A percentile compares a stretch with the other conserved stretches of the same genome.
These are phyloP conservation scores for Ceratocystis eucalypticola DNA, from an alignment of 2,329 filamentous ascomycete species.

Conservation along the genomic window DNA sequence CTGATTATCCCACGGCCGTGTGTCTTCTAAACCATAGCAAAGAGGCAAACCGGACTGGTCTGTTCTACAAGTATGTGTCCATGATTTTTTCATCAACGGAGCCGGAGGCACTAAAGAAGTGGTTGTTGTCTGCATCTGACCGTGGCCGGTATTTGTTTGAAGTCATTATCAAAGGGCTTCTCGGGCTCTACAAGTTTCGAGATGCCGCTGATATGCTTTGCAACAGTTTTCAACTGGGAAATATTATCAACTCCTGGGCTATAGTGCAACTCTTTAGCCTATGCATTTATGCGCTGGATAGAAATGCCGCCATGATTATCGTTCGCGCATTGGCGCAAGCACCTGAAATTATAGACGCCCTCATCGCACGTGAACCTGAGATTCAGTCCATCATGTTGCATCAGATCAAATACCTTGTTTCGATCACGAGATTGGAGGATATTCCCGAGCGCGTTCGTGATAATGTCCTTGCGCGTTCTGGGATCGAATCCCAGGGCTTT, in stretches of 20 bases:
- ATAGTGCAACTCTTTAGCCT: slow-evolving; percentile 31
- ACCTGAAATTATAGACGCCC: slow-evolving; percentile 7
- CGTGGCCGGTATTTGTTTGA: slow-evolving; percentile 28
- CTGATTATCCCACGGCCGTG: slow-evolving; percentile 13
- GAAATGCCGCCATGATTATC: slow-evolving; percentile 14
- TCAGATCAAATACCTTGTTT: slow-evolving; percentile 20
- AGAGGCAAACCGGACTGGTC: slow-evolving; percentile 15
- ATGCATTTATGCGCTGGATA: slow-evolving; percentile 31
- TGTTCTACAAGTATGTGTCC: slow-evolving; percentile 14
- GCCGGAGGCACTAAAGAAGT: slow-evolving; percentile 6
- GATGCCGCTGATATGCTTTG: slow-evolving; percentile 34
- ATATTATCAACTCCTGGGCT: slow-evolving; percentile 25
- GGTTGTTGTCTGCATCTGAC: background rate
- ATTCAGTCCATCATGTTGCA: slow-evolving; percentile 18
- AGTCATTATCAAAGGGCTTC: slow-evolving; percentile 34
- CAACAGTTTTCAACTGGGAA: slow-evolving; percentile 28
- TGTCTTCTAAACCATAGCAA: slow-evolving; percentile 17
- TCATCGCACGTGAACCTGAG: slow-evolving; percentile 12
- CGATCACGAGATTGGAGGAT: slow-evolving; percentile 11
- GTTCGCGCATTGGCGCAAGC: slow-evolving; percentile 14
- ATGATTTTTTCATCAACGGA: slow-evolving; percentile 6
- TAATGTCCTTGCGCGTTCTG: slow-evolving; percentile 2
- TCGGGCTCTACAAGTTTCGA: slow-evolving; percentile 34
- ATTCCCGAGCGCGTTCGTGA: background rate
- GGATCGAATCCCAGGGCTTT: slow-evolving; percentile 12